Base-by-base conservation (phyloP, 2,329 filamentous ascomycete genomes). In the Trichothecium roseum region DNA sequence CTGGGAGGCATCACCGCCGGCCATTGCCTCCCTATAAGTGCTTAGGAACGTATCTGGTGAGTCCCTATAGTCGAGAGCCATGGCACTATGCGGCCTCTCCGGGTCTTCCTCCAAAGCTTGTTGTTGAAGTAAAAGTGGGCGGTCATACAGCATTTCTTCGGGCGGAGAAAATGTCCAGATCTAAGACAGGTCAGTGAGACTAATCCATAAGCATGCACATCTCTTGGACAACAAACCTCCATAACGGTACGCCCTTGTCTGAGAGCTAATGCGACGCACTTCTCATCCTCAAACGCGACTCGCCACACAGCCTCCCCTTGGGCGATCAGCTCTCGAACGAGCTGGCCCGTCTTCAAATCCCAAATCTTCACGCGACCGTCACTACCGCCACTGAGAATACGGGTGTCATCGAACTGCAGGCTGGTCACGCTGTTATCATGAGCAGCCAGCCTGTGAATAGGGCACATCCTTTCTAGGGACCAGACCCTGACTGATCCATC, bases 381-480 rank as follows among this genome's bases (percentile, higher is more conserved):
- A 49, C 85, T 94, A 34, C 91, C 93, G 47, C 91, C 91, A 53
- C 86, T 94, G 38, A 98, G 88, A 40, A 98, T 91, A 37, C 91
- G 76, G 17, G 83, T 88, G 53, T 95, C 88, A 51, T 98, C 91
- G 55, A 98, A 98, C 53, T 98, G 91, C 46, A 98, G 66, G 57
- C 87, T 95, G 1, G 91, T 98, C 36, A 98, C 91, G 55, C 88
- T 95, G 58, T 98, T 98, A 59, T 98, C 91, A 55, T 98, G 91
- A 4, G 91, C 91, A 28, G 91, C 91, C 35, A 98, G 70, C 31
- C 91, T 78, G 62, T 98, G 91, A 40, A 98, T 94, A 1, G 91
- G 83, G 41, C 81, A 81, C 71, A 89, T 93, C 46, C 81, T 84
- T 47, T 87, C 80, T 42, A 98, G 63, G 18, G 88, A 95, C 91